These are phyloP conservation scores for Fusarium keratoplasticum DNA, from an alignment of 2,329 filamentous ascomycete species.

Conservation along the genomic window DNA sequence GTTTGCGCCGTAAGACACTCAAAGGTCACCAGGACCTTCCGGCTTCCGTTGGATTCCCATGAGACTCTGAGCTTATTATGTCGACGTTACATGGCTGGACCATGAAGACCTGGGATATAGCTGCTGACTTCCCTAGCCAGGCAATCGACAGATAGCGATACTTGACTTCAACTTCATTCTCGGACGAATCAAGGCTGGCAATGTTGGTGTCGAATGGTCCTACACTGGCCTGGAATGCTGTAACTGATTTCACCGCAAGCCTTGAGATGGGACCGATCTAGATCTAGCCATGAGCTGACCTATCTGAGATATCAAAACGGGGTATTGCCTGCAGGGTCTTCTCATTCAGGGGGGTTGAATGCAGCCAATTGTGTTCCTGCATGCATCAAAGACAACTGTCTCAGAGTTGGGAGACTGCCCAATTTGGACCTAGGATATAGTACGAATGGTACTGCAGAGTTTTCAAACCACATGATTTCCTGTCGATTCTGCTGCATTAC, in stretches of 20 bases:
- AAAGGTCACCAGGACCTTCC: neutral
- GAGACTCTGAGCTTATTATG: neutral
- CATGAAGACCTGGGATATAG: neutral
- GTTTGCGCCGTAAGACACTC: neutral
- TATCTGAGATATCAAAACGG: neutral
- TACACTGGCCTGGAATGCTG: neutral
- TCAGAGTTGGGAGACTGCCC: neutral
- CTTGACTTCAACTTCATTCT: neutral
- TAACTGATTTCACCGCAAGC: neutral
- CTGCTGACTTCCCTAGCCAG: neutral
- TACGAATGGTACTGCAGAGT: neutral
- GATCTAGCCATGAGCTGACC: neutral
- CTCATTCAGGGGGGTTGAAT: neutral
- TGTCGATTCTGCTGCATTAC: neutral
- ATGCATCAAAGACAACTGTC: neutral
- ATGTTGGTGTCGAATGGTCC: too few relatives aligned
- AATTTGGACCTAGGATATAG: neutral
- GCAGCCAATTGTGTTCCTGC: neutral
- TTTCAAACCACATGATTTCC: neutral
- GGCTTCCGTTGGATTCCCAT: neutral
- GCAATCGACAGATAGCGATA: too few relatives aligned
- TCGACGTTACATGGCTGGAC: neutral
- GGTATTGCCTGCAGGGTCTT: neutral
- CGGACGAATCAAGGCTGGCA: neutral
- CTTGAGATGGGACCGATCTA: neutral